These are phyloP conservation scores for Candida smagusa DNA, from an alignment of 1,139 yeast species.

Conservation along the genomic window DNA sequence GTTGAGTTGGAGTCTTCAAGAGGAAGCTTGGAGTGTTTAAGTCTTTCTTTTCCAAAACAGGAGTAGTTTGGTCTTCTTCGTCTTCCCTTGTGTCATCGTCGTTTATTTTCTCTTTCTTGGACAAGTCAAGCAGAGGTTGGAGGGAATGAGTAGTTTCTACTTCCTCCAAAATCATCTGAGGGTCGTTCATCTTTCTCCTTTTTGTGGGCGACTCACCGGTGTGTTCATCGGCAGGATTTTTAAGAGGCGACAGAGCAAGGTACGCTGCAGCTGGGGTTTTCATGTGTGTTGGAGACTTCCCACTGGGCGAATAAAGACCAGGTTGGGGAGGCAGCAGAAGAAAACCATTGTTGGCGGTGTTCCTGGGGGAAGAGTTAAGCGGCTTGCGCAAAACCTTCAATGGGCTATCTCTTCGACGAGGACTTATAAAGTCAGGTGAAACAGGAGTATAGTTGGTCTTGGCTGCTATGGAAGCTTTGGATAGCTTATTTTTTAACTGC, in stretches of 20 bases:
- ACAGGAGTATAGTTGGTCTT: constrained; percentile 20
- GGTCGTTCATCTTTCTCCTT: constrained; percentile 22
- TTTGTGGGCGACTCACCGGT: constrained; percentile 34
- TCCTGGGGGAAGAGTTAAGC: constrained; percentile 13
- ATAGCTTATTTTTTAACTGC: constrained; percentile 42
- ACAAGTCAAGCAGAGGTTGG: constrained; percentile 38
- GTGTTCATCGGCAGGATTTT: constrained; percentile 17
- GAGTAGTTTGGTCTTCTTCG: constrained; percentile 27
- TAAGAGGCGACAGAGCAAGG: constrained; percentile 34
- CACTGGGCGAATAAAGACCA: constrained; percentile 39
- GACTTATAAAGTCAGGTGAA: constrained; percentile 2
- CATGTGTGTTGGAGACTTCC: constrained; percentile 43
- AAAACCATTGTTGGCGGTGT: constrained; percentile 12
- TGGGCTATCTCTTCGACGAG: constrained; percentile 7
- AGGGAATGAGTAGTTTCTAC: constrained; percentile 19
- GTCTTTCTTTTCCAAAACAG: constrained; percentile 26
- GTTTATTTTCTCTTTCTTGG: constrained; percentile 1
- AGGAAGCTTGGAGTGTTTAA: constrained; percentile 16
- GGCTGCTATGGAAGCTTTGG: constrained; percentile 46
- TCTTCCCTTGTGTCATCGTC: constrained; percentile 10
- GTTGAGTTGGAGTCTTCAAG: constrained; percentile 40
- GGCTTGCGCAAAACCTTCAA: constrained; percentile 7
- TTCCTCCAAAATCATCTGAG: constrained; percentile 41
- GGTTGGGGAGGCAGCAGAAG: constrained; percentile 28
- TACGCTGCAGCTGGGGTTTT: constrained; percentile 35